phyloP scores from a whole-genome alignment of 257 asterid species.

The Solanum corneliomulleri region DNA sequence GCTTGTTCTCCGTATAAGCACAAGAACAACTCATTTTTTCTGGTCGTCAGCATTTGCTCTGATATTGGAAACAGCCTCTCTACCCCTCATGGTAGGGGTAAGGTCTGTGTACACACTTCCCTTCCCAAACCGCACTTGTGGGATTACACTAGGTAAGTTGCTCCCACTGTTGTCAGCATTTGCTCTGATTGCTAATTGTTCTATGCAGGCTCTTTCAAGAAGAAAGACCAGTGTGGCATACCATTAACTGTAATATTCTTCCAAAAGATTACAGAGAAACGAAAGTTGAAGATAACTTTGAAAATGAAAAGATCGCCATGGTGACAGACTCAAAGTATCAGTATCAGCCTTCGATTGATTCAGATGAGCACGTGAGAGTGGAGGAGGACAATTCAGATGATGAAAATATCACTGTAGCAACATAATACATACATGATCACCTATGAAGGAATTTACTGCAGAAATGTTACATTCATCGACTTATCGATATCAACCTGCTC shows the following conservation, averaged over 20 bases:
- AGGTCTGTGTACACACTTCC: background rate
- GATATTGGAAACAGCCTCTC: background rate
- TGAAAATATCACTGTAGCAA: constrained; percentile 47
- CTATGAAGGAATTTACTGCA: background rate
- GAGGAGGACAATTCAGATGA: constrained; percentile 24
- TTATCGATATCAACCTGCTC: background rate
- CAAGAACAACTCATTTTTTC: background rate
- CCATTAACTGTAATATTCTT: constrained; percentile 72
- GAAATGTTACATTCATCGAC: background rate
- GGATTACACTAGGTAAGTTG: background rate
- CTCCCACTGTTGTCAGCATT: background rate
- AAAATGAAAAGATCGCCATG: constrained; percentile 45
- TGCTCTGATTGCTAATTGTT: background rate
- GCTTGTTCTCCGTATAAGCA: background rate
- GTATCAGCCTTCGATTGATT: constrained; percentile 25
- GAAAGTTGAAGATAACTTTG: constrained; percentile 17
- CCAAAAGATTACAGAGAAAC: constrained; percentile 40
- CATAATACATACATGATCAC: background rate
- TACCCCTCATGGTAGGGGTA: background rate
- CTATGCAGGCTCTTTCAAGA: constrained; percentile 66
- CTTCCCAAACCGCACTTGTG: background rate
- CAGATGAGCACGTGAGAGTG: constrained; percentile 6
- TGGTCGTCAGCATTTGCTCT: background rate
- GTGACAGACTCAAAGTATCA: constrained; percentile 30
- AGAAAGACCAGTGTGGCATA: constrained; percentile 78